A percentile compares a stretch with the other conserved stretches of the same genome.
Evolutionary conservation across 805 yeast genomes (phyloP).

Genomic region (Metschnikowia amazonensis): DNA sequence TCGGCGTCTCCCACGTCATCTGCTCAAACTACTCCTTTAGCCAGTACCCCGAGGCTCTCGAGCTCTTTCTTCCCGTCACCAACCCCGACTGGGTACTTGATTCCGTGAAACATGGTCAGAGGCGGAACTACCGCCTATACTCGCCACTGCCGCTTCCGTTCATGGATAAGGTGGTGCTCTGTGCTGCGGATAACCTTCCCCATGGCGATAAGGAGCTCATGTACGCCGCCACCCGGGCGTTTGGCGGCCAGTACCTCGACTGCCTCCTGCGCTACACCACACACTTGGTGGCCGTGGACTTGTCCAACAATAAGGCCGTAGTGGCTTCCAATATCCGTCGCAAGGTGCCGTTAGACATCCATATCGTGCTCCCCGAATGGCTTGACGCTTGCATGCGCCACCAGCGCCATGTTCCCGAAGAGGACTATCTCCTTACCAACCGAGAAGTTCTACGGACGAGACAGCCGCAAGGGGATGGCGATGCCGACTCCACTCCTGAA

Average conservation of each 20-base stretch:
- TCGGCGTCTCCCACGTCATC: slow-evolving; percentile 45
- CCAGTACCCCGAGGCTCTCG: slow-evolving; percentile 44
- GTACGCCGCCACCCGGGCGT: slow-evolving; percentile 60
- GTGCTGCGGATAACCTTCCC: slow-evolving; percentile 54
- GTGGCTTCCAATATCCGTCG: slow-evolving; percentile 43
- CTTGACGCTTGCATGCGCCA: slow-evolving; percentile 62
- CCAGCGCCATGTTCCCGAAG: slow-evolving; percentile 48
- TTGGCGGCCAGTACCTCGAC: slow-evolving; percentile 75
- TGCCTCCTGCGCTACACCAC: slow-evolving; percentile 68
- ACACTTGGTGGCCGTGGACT: slow-evolving; percentile 62
- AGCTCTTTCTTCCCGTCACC: slow-evolving; percentile 62
- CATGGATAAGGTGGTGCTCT: slow-evolving; percentile 57
- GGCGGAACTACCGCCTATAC: slow-evolving; percentile 50
- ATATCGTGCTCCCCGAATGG: slow-evolving; percentile 77
- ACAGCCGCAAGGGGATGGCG: slow-evolving; percentile 7
- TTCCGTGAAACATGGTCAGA: slow-evolving; percentile 27
- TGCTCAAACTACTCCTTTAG: slow-evolving; percentile 50
- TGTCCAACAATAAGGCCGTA: slow-evolving; percentile 54
- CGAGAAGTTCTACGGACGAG: slow-evolving; percentile 21
- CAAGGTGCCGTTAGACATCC: slow-evolving; percentile 37
- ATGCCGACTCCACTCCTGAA: too few species aligned
- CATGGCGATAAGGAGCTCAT: slow-evolving; percentile 63
- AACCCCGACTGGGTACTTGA: slow-evolving; percentile 57
- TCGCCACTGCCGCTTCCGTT: slow-evolving; percentile 70
- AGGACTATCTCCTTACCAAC: slow-evolving; percentile 44